A percentile compares a stretch with the other conserved stretches of the same genome.
Conservation (phyloP, 768 basidiomycete species). For the Boletus sp. region DNA sequence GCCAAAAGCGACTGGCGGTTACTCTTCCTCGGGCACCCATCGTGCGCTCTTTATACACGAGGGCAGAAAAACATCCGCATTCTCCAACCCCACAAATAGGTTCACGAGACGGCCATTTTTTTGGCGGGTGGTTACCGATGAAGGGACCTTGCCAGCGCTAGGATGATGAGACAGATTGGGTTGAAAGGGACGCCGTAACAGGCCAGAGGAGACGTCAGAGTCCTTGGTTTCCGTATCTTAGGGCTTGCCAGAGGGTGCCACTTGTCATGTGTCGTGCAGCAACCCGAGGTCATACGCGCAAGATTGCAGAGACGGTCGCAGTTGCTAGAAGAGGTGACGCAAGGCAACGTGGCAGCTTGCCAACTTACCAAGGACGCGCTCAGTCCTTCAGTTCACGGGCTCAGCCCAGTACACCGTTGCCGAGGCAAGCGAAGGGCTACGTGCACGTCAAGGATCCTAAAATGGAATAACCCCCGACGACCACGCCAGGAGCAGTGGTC, state of each 20-base stretch:
- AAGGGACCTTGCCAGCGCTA: background rate
- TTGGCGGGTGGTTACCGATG: background rate
- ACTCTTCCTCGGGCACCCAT: background rate
- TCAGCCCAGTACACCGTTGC: background rate
- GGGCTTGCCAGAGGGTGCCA: background rate
- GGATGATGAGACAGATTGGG: background rate
- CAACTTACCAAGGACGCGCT: background rate
- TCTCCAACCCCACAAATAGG: background rate
- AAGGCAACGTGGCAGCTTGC: no score
- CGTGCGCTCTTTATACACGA: background rate
- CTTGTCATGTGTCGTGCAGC: background rate
- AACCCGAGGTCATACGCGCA: background rate
- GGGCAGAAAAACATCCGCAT: background rate
- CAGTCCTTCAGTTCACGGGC: background rate
- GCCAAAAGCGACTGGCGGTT: background rate
- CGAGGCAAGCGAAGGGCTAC: background rate
- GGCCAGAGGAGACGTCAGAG: background rate
- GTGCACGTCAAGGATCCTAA: no score
- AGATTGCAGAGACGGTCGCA: background rate
- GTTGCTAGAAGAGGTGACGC: background rate
- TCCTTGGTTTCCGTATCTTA: background rate
- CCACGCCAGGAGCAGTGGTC: background rate
- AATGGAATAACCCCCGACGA: background rate
- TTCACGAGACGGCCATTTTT: background rate
- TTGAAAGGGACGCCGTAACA: background rate